These are phyloP conservation scores for Waltergamsia citrina DNA, from an alignment of 2,329 filamentous ascomycete species.

Conservation along the genomic window DNA sequence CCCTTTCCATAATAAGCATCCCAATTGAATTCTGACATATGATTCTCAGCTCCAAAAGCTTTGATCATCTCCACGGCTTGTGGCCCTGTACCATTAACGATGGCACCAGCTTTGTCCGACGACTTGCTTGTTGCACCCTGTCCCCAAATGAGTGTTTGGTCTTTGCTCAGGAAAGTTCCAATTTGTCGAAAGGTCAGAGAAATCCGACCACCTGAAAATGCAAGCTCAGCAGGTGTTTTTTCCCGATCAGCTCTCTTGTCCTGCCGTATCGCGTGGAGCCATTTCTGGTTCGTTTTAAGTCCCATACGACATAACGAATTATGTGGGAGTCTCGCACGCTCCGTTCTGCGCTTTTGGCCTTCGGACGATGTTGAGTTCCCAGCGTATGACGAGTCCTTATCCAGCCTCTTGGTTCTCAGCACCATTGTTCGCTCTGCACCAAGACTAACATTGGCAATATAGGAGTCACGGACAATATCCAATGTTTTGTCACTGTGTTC, in stretches of 20 bases:
- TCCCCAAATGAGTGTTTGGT: conserved; percentile 72
- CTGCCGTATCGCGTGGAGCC: conserved; percentile 85
- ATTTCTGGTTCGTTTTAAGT: conserved; percentile 69
- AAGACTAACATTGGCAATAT: conserved; percentile 88
- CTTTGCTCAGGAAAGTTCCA: conserved; percentile 66
- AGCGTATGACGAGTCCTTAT: conserved; percentile 24
- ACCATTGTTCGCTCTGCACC: conserved; percentile 87
- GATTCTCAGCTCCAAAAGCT: conserved; percentile 82
- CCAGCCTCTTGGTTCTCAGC: conserved; percentile 67
- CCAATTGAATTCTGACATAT: conserved; percentile 65
- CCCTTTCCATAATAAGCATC: conserved; percentile 64
- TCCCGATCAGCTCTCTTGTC: conserved; percentile 67
- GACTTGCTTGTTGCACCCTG: conserved; percentile 73
- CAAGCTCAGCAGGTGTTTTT: conserved; percentile 61
- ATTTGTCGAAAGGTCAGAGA: conserved; percentile 88
- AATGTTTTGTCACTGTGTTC: conserved; percentile 97
- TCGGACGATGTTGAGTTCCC: conserved; percentile 6
- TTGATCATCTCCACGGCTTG: conserved; percentile 61
- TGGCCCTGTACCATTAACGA: conserved; percentile 60
- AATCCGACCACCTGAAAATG: conserved; percentile 69
- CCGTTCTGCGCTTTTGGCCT: conserved; percentile 39
- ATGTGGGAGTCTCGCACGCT: conserved; percentile 70
- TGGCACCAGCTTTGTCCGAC: conserved; percentile 44
- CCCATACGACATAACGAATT: conserved; percentile 85
- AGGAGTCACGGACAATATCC: conserved; percentile 73